Percentiles rank a stretch among this genome's conserved stretches.
These are phyloP conservation scores for Zymoseptoria ardabiliae DNA, from an alignment of 2,329 filamentous ascomycete species.

Conservation along the genomic window DNA sequence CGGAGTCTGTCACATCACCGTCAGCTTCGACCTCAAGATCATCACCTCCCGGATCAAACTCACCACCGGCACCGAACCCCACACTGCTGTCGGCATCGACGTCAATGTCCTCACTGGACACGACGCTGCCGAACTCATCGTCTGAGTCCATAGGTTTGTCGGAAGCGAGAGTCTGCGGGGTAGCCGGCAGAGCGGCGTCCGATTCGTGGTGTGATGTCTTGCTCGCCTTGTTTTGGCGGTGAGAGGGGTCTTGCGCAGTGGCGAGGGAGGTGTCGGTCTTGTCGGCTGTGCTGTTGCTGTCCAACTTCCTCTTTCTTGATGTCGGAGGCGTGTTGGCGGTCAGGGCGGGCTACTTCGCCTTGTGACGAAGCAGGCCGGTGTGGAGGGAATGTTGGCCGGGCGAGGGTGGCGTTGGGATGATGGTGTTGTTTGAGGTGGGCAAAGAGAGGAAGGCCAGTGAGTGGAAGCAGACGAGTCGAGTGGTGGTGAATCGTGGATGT, in stretches of 20 bases:
- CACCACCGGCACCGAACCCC: slow-evolving; percentile 37
- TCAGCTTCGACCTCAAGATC: slow-evolving; percentile 1
- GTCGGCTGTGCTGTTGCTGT: slow-evolving; percentile 16
- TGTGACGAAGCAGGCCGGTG: slow-evolving; percentile 13
- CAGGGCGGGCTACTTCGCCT: slow-evolving; percentile 13
- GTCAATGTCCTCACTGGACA: slow-evolving; percentile 56
- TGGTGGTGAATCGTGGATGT: neutral
- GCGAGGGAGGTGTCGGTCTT: slow-evolving; percentile 9
- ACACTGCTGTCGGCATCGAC: slow-evolving; percentile 63
- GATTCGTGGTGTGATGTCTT: slow-evolving; percentile 30
- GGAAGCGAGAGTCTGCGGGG: slow-evolving; percentile 43
- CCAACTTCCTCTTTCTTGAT: slow-evolving; percentile 30
- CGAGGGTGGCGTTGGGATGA: neutral
- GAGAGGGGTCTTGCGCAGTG: slow-evolving; percentile 29
- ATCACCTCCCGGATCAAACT: slow-evolving; percentile 9
- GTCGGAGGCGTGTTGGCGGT: slow-evolving; percentile 25
- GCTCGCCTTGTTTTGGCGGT: slow-evolving; percentile 25
- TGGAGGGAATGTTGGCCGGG: neutral
- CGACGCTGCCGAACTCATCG: slow-evolving; percentile 82
- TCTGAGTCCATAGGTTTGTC: slow-evolving; percentile 77
- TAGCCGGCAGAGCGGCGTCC: slow-evolving; percentile 37
- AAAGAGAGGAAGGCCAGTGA: neutral
- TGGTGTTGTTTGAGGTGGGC: neutral
- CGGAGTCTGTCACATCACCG: slow-evolving; percentile 35
- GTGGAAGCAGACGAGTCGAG: neutral